Evolutionary conservation across 176 grass and related monocot genomes (phyloP).

Genomic region (Urochloa ruziziensis): DNA sequence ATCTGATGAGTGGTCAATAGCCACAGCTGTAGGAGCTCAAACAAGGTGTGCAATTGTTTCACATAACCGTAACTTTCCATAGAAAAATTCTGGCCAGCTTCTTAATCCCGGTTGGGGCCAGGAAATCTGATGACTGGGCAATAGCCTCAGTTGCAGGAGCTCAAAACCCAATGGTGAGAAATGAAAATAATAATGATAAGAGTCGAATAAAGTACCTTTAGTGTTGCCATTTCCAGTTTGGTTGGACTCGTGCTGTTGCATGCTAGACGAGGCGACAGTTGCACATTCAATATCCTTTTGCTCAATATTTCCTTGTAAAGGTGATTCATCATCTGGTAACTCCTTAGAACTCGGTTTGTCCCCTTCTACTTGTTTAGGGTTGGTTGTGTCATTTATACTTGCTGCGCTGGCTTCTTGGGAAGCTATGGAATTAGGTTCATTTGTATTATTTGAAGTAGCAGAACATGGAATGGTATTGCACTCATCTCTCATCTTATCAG

Average conservation of each 20-base stretch:
- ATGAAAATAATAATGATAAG: neutral
- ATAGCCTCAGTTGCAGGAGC: neutral
- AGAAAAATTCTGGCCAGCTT: neutral
- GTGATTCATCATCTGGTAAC: slow-evolving; percentile 13
- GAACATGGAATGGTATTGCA: slow-evolving; percentile 2
- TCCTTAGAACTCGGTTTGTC: slow-evolving; percentile 14
- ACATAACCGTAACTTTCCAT: no score
- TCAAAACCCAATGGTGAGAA: neutral
- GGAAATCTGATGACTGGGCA: neutral
- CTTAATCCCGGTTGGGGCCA: neutral
- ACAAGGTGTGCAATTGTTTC: no score
- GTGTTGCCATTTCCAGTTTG: slow-evolving; percentile 22
- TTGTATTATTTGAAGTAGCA: slow-evolving; percentile 1
- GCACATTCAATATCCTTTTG: slow-evolving; percentile 12
- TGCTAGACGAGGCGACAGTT: neutral
- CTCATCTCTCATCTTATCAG: slow-evolving; percentile 32
- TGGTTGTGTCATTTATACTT: slow-evolving; percentile 20
- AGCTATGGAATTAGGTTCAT: slow-evolving; percentile 29
- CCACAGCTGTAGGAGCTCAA: no score
- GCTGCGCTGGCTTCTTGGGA: slow-evolving; percentile 21
- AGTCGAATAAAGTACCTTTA: slow-evolving; percentile 33
- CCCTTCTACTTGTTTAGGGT: neutral
- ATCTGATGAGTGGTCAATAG: no score
- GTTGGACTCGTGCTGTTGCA: slow-evolving; percentile 19
- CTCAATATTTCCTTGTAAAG: slow-evolving; percentile 15